Percentiles rank a stretch among this genome's conserved stretches.
These are phyloP conservation scores for Paratinospora sagittata DNA, from an alignment of 164 flowering plant species.

Conservation along the genomic window DNA sequence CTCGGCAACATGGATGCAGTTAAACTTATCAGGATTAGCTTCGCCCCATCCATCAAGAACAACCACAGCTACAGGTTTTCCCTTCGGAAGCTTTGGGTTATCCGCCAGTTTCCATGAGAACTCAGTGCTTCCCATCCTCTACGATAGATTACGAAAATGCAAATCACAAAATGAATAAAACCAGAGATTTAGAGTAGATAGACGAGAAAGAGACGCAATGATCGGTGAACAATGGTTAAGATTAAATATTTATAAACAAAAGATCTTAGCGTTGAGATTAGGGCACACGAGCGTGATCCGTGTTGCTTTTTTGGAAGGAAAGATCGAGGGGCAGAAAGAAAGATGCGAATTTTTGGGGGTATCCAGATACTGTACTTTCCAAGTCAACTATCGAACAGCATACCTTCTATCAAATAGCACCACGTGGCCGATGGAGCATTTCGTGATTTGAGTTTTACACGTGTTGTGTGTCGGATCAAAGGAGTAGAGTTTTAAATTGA, in stretches of 20 bases:
- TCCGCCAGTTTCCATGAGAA: slow-evolving; percentile 72
- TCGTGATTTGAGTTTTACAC: not conserved
- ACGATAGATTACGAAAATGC: not conserved
- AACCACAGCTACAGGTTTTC: slow-evolving; percentile 57
- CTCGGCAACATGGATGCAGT: slow-evolving; percentile 84
- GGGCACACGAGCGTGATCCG: not conserved
- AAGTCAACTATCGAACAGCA: not conserved
- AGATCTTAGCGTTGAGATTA: not conserved
- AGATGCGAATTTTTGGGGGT: not conserved
- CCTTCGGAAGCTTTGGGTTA: slow-evolving; percentile 89
- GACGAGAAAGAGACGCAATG: not conserved
- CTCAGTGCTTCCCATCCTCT: slow-evolving; percentile 57
- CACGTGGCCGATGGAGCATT: not conserved
- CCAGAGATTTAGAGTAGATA: not conserved
- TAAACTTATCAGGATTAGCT: slow-evolving; percentile 65
- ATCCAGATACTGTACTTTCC: not conserved
- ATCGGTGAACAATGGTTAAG: not conserved
- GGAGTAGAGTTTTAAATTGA: not conserved
- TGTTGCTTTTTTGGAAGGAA: not conserved
- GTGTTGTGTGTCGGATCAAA: not conserved
- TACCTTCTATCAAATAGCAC: not conserved
- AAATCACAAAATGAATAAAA: not conserved
- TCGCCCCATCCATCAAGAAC: slow-evolving; percentile 99
- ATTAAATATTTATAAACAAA: not conserved
- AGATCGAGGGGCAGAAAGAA: not conserved